A percentile compares a stretch with the other conserved stretches of the same genome.
Conservation (phyloP, 1,284 basidiomycete species). For the Ceratobasidium sp. region DNA sequence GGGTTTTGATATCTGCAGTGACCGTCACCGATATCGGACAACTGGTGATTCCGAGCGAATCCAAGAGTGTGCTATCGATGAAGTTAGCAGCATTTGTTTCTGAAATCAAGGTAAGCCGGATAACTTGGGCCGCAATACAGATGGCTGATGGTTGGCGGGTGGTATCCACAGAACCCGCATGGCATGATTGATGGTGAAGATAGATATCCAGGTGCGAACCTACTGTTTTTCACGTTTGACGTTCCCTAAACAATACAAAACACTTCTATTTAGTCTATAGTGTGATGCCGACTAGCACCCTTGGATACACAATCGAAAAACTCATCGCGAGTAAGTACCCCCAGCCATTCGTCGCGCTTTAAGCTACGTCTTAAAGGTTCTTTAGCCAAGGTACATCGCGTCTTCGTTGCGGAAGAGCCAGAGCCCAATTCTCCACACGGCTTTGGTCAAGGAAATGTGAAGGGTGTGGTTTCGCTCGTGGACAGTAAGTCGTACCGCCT, state of each 20-base stretch:
- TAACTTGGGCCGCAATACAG: background rate
- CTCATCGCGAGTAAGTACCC: conserved; percentile 48
- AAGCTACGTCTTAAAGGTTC: background rate
- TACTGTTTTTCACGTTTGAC: too few species aligned
- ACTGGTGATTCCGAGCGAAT: conserved; percentile 47
- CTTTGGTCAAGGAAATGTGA: conserved; percentile 46
- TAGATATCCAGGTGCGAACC: conserved; percentile 45
- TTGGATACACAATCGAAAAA: conserved; percentile 49
- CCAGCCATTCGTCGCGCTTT: background rate
- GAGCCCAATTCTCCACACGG: conserved; percentile 29
- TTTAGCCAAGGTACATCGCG: conserved; percentile 48
- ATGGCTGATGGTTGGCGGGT: background rate
- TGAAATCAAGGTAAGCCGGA: conserved; percentile 47
- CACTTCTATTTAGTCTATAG: conserved; percentile 42
- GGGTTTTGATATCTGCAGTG: conserved; percentile 47
- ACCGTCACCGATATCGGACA: conserved; percentile 50
- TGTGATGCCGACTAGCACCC: conserved; percentile 46
- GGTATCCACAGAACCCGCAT: conserved; percentile 45
- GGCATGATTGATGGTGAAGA: conserved; percentile 49
- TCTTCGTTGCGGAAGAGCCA: conserved; percentile 48
- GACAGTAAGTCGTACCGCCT: conserved; percentile 42
- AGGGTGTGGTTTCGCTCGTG: conserved; percentile 49
- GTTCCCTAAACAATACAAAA: background rate
- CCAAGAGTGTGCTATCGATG: conserved; percentile 47
- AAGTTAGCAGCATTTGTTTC: conserved; percentile 46